These are phyloP conservation scores for Alternaria dauci DNA, from an alignment of 2,329 filamentous ascomycete species.

Conservation along the genomic window DNA sequence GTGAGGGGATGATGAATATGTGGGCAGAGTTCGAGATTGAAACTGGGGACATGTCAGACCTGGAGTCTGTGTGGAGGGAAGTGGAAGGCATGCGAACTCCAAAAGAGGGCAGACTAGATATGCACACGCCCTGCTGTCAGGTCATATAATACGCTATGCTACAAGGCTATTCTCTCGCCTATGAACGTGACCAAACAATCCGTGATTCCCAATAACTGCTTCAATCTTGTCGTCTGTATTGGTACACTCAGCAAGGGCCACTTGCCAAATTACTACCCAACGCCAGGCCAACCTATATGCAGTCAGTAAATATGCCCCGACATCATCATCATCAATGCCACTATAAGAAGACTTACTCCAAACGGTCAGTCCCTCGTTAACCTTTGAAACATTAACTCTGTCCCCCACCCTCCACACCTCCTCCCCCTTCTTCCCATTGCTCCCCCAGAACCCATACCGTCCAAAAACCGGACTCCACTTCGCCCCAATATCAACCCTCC, in stretches of 20 bases:
- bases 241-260: fast-evolving
- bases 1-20: too few relatives aligned
- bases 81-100: too few relatives aligned
- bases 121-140: too few relatives aligned
- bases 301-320: neutral
- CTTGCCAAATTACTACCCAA: neutral
- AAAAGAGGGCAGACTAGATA: too few relatives aligned
- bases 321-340: too few relatives aligned
- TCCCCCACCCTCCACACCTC: constrained; percentile 52
- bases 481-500: constrained; percentile 55
- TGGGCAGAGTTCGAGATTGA: too few relatives aligned
- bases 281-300: constrained; percentile 2
- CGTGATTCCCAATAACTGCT: fast-evolving
- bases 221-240: neutral
- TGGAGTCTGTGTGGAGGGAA: too few relatives aligned
- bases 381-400: constrained; percentile 51
- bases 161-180: too few relatives aligned
- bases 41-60: too few relatives aligned
- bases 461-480: constrained; percentile 61
- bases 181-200: neutral
- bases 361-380: constrained; percentile 51
- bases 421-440: constrained; percentile 16
- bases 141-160: too few relatives aligned
- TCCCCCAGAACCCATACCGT: constrained; percentile 54
- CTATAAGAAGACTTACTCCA: constrained; percentile 51